These are phyloP conservation scores for Globisporangium cederbergense DNA, from an alignment of 352 stramenopile genomes.

Conservation along the genomic window DNA sequence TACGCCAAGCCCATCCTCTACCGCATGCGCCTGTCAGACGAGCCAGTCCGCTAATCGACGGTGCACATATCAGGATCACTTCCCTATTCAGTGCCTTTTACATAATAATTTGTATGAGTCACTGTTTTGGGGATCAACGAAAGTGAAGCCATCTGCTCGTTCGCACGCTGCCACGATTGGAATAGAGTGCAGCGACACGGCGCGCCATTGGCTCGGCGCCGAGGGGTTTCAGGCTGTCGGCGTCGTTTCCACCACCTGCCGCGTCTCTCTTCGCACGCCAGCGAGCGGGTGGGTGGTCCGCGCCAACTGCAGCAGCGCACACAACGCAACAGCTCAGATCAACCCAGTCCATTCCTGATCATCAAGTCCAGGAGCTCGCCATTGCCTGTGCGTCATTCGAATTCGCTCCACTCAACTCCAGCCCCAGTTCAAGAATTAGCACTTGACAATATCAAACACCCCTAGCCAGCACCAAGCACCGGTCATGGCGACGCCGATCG, in stretches of 20 bases:
- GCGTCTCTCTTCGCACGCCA: not conserved
- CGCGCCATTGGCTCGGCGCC: not conserved
- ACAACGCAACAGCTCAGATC: not conserved
- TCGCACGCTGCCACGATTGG: not conserved
- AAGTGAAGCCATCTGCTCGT: not conserved
- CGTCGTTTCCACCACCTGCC: not conserved
- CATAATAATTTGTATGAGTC: not conserved
- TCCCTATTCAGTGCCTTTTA: not conserved
- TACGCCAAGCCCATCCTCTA: no score
- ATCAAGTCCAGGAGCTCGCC: not conserved
- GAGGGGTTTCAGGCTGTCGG: conserved; percentile 1
- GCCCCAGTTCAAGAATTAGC: not conserved
- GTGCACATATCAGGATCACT: not conserved
- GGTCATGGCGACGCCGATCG: conserved; percentile 18
- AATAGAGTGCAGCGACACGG: not conserved
- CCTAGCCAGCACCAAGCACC: not conserved
- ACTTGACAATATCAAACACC: not conserved
- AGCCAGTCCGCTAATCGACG: not conserved
- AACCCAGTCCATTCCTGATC: not conserved
- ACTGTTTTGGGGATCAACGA: not conserved
- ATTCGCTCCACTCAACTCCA: not conserved
- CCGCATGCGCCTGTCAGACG: no score
- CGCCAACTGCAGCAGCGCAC: not conserved
- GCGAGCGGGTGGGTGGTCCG: not conserved
- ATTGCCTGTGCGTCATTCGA: not conserved